Conservation (phyloP, 169 alveolate genomes). For the Cryptosporidium felis region DNA sequence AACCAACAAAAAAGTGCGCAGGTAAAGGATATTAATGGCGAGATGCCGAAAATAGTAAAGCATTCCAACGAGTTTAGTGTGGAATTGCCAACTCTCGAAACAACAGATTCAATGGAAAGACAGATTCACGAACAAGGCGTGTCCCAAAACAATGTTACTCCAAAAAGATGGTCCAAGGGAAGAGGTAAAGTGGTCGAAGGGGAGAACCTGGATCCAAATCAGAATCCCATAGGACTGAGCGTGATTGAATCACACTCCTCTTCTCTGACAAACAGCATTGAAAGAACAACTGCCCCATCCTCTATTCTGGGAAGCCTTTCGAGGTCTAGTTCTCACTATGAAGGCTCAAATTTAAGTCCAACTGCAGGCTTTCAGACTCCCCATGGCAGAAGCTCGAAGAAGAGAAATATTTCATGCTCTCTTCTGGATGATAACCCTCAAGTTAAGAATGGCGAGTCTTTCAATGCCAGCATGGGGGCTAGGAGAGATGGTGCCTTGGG, state of each 20-base stretch:
- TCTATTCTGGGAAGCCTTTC: slow-evolving; percentile 12
- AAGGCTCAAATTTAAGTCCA: slow-evolving; percentile 29
- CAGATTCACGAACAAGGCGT: neutral
- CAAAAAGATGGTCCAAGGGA: neutral
- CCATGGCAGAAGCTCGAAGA: neutral
- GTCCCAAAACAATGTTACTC: slow-evolving; percentile 20
- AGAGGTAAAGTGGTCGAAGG: neutral
- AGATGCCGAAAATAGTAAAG: slow-evolving; percentile 6
- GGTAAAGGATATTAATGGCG: neutral
- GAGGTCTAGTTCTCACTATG: neutral
- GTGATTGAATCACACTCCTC: slow-evolving; percentile 8
- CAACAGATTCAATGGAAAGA: slow-evolving; percentile 40
- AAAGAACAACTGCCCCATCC: slow-evolving; percentile 65
- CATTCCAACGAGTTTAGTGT: slow-evolving; percentile 10
- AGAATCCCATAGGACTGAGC: neutral
- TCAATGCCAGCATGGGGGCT: neutral
- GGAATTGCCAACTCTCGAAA: slow-evolving; percentile 21
- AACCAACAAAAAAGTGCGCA: too few relatives aligned
- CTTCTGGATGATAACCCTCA: neutral
- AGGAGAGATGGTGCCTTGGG: neutral
- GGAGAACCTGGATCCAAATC: neutral
- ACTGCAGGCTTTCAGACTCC: slow-evolving; percentile 38
- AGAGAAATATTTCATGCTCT: neutral
- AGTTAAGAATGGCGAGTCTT: neutral
- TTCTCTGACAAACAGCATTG: slow-evolving; percentile 13